phyloP scores from a whole-genome alignment of 169 alveolate species.

The Prorocentrum cordatum region DNA sequence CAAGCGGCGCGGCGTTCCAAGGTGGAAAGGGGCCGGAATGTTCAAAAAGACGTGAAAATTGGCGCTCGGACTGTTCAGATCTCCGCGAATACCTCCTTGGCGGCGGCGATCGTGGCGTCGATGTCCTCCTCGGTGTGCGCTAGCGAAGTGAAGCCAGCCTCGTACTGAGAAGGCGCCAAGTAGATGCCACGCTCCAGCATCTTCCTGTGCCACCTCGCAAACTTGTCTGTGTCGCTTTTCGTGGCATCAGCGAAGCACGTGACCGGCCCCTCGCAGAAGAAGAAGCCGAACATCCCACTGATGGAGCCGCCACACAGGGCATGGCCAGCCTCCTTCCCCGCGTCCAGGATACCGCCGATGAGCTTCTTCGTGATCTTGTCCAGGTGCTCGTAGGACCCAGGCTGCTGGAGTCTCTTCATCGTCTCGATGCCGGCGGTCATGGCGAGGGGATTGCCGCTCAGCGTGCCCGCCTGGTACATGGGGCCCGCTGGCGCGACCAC shows the following conservation, averaged over 20 bases:
- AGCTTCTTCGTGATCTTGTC: slow-evolving; percentile 45
- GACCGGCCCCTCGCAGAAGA: slow-evolving; percentile 68
- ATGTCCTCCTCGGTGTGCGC: slow-evolving; percentile 68
- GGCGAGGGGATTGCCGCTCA: slow-evolving; percentile 58
- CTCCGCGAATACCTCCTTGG: slow-evolving; percentile 64
- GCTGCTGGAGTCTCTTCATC: slow-evolving; percentile 54
- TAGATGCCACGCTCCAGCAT: slow-evolving; percentile 56
- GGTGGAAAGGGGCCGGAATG: no score
- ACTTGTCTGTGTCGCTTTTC: slow-evolving; percentile 65
- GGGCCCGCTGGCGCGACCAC: slow-evolving; percentile 64
- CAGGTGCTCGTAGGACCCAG: slow-evolving; percentile 45
- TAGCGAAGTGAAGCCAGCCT: slow-evolving; percentile 64
- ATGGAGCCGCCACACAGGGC: slow-evolving; percentile 58
- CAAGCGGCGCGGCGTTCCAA: no score
- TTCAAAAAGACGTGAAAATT: no score
- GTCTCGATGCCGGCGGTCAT: slow-evolving; percentile 62
- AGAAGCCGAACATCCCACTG: slow-evolving; percentile 68
- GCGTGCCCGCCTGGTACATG: slow-evolving; percentile 61
- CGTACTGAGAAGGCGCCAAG: slow-evolving; percentile 59
- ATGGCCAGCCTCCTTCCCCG: not conserved
- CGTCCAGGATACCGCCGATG: slow-evolving; percentile 16
- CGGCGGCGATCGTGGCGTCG: slow-evolving; percentile 55
- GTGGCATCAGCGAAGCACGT: slow-evolving; percentile 60
- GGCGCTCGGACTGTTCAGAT: no score
- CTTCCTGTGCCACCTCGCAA: slow-evolving; percentile 62